Evolutionary conservation across 345 rosid genomes (phyloP), one percentile per base, ranked within the genome.

Genomic region (Eucalyptus cloeziana): DNA sequence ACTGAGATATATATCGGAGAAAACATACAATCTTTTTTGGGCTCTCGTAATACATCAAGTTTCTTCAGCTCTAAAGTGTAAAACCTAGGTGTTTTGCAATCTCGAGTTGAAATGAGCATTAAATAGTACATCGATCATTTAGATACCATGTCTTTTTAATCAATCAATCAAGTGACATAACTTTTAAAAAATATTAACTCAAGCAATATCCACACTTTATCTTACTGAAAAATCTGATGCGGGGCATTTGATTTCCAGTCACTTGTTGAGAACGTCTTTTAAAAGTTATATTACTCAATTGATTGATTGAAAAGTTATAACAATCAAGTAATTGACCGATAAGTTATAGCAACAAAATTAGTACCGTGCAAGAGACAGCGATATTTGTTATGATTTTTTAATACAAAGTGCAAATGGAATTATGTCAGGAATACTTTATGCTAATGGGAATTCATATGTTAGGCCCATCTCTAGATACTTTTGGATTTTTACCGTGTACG

Each of bases 261-360:
- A 14, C 2, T 13, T 30, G 31, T 14, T 2, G 37, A 13, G 76
- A n/a, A 14, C 9, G 22, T 17, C 22, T 51, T 17, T 51, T 3
- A 51, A 51, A 51, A 51, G 56, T 51, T 51, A 51, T 51, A 1
- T 3, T 1, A 51, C 2, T 51, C 8, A 0, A 0, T 51, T 7
- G 22, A 51, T 51, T 3, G 3, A 51, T 51, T 17, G 8, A 51
- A 51, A 7, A 24, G 30, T 24, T 3, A 0, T 3, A 1, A 7
- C 31, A 12, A 0, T 6, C 7, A 27, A 27, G 15, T 27, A 4
- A 13, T 12, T 7, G n/a, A 60, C 2, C 2, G 0, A 60, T 5
- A 60, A 62, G 4, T 13, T 27, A 27, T 0, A 1, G 1, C 69
- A 27, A 2, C 4, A 27, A 62, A 27, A 51, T 51, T 7, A 51